These are phyloP conservation scores for Malus hybrid DNA, from an alignment of 331 rosid species.

Conservation along the genomic window DNA sequence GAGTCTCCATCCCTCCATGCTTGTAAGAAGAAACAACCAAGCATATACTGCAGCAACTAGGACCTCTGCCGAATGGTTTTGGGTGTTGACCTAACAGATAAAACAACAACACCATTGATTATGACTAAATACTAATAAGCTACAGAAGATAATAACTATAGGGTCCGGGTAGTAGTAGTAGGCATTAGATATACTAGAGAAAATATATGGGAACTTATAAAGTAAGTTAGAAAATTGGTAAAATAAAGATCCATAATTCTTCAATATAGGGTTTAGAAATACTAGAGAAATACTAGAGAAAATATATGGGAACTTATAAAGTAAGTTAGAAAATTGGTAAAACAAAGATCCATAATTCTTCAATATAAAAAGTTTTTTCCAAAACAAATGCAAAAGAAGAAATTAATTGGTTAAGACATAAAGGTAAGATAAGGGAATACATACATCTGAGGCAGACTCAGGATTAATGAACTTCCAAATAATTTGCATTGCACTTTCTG, in stretches of 20 bases:
- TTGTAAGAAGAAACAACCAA: slow-evolving; percentile 35
- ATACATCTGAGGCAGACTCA: slow-evolving; percentile 8
- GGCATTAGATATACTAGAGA: not conserved
- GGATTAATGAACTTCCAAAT: slow-evolving; percentile 26
- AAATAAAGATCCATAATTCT: not conserved
- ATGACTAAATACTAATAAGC: not conserved
- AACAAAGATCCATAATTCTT: not conserved
- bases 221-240: not conserved
- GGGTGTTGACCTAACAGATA: slow-evolving; percentile 2
- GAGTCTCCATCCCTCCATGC: slow-evolving; percentile 19
- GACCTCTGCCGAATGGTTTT: slow-evolving; percentile 4
- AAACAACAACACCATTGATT: not conserved
- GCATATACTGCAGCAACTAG: slow-evolving; percentile 23
- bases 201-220: not conserved
- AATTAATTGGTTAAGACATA: not conserved
- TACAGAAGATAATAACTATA: not conserved
- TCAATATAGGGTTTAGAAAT: no score
- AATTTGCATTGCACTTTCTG: slow-evolving; percentile 20
- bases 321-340: not conserved
- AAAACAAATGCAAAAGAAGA: not conserved
- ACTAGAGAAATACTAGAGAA: not conserved
- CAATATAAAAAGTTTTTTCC: not conserved
- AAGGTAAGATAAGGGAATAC: not conserved
- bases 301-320: not conserved
- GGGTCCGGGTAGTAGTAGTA: not conserved